These are phyloP conservation scores for Aegilops tauschii DNA, from an alignment of 176 grass and related monocot species.

Conservation along the genomic window DNA sequence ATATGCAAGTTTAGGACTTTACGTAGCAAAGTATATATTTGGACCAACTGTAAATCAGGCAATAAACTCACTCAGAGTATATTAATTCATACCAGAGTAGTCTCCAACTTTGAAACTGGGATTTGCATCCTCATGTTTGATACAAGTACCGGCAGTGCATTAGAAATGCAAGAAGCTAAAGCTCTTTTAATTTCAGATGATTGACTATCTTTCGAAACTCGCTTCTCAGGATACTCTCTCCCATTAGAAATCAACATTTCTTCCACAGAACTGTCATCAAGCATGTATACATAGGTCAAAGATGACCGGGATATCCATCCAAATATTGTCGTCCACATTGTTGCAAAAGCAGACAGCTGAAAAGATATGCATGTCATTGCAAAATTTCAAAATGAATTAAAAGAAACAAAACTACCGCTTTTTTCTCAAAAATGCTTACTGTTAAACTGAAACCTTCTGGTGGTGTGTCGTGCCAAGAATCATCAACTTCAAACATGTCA, in stretches of 20 bases:
- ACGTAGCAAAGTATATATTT: not conserved
- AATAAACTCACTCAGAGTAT: not conserved
- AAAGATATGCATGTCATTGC: conserved; percentile 18
- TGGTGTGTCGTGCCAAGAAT: conserved; percentile 82
- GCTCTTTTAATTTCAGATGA: conserved; percentile 82
- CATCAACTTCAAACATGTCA: conserved; percentile 87
- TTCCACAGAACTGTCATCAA: conserved; percentile 46
- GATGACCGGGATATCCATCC: conserved; percentile 77
- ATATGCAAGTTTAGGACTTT: not conserved
- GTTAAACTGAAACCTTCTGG: conserved; percentile 82
- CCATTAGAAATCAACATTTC: conserved; percentile 59
- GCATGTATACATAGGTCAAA: conserved; percentile 70
- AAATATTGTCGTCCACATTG: conserved; percentile 72
- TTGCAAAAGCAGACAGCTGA: conserved; percentile 79
- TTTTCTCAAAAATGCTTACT: conserved; percentile 36
- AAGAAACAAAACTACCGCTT: not conserved
- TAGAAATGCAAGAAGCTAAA: conserved; percentile 69
- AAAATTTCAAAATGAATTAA: conserved; percentile 25
- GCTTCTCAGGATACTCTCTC: conserved; percentile 65
- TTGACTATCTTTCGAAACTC: conserved; percentile 53
- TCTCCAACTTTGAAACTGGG: conserved; percentile 81
- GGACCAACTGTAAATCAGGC: not conserved
- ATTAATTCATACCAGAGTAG: conserved; percentile 61
- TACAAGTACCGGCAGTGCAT: conserved; percentile 52
- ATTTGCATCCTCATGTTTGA: conserved; percentile 54